These are phyloP conservation scores for Xylaria digitata DNA, from an alignment of 2,329 filamentous ascomycete genomes.

Conservation along the genomic window DNA sequence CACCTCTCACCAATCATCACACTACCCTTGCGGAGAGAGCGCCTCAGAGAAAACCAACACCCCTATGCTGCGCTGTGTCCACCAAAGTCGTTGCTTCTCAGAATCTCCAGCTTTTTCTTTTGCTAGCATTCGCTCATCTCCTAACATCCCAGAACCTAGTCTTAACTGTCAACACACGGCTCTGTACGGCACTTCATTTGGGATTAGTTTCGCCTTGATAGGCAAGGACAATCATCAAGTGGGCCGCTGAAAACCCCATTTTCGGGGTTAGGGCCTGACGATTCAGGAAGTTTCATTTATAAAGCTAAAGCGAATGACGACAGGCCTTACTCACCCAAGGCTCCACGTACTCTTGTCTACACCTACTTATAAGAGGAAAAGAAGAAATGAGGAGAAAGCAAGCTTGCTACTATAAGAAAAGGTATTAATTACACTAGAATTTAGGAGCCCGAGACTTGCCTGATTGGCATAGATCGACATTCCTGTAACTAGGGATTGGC, in stretches of 20 bases:
- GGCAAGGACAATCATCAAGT: conserved; percentile 28
- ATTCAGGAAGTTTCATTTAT: conserved; percentile 24
- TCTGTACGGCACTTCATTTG: conserved; percentile 10
- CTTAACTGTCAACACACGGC: conserved; percentile 6
- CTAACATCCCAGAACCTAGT: conserved; percentile 16
- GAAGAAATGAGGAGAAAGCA: conserved; percentile 16
- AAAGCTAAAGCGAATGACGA: conserved; percentile 15
- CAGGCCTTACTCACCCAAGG: background rate
- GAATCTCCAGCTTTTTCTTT: conserved; percentile 18
- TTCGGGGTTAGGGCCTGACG: background rate
- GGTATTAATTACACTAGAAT: conserved; percentile 15
- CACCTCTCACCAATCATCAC: background rate
- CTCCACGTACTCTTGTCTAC: conserved; percentile 1
- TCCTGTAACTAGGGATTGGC: background rate
- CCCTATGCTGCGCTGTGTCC: background rate
- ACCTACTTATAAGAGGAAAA: background rate
- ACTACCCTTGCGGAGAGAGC: background rate
- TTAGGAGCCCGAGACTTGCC: conserved; percentile 25
- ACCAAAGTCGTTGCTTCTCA: background rate
- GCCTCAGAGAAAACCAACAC: background rate
- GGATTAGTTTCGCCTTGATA: conserved; percentile 21
- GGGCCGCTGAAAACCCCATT: conserved; percentile 35
- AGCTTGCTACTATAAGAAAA: background rate
- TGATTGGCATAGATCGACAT: conserved; percentile 24
- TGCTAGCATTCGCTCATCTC: conserved; percentile 6